These are phyloP conservation scores for Pseudonectria foliicola DNA, from an alignment of 2,329 filamentous ascomycete genomes.

Conservation along the genomic window DNA sequence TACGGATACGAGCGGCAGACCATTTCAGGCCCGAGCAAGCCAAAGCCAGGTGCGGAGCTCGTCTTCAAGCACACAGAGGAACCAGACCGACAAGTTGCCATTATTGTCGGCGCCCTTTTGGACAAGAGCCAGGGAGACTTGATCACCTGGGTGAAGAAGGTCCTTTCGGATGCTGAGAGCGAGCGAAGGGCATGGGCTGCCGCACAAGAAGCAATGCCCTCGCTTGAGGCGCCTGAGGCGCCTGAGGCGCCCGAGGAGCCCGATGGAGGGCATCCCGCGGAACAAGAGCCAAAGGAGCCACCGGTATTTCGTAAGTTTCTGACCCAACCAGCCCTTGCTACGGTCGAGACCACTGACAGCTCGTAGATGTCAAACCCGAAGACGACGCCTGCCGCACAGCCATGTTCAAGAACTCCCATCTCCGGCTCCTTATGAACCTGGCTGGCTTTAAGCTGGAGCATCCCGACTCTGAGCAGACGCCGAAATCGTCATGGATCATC, in stretches of 20 bases:
- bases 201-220: constrained; percentile 54
- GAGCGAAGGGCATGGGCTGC: constrained; percentile 74
- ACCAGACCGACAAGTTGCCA: constrained; percentile 64
- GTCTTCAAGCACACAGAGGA: constrained; percentile 71
- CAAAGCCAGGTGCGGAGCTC: constrained; percentile 69
- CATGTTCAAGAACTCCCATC: constrained; percentile 82
- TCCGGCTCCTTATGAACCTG: constrained; percentile 76
- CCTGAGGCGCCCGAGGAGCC: constrained; percentile 29
- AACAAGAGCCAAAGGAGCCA: constrained; percentile 22
- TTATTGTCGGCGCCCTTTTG: constrained; percentile 71
- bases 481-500: constrained; percentile 72
- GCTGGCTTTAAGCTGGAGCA: constrained; percentile 59
- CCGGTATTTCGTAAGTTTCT: constrained; percentile 28
- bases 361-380: constrained; percentile 53
- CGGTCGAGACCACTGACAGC: constrained; percentile 21
- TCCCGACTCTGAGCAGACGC: constrained; percentile 56
- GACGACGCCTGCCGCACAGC: constrained; percentile 60
- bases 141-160: constrained; percentile 73
- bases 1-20: constrained; percentile 85
- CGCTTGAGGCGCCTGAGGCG: constrained; percentile 26
- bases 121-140: constrained; percentile 71
- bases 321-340: not conserved
- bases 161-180: constrained; percentile 58
- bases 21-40: constrained; percentile 50
- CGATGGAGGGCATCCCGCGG: constrained; percentile 20